Evolutionary conservation across 2,329 filamentous ascomycete species (phyloP), one percentile per base, ranked within the genome.

Genomic region (Botrytis fabae): DNA sequence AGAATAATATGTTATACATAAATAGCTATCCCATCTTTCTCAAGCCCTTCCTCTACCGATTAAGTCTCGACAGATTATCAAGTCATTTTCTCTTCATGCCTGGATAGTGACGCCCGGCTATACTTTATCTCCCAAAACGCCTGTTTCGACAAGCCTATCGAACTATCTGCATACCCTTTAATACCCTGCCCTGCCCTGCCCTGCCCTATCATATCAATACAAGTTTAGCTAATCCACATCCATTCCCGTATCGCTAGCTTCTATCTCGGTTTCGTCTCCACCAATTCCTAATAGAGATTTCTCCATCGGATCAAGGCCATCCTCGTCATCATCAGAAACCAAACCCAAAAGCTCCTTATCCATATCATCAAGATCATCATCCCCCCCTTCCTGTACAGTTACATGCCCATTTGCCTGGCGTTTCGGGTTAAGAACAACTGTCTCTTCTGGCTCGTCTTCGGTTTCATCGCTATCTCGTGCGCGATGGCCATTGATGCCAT

Each of bases 321-420:
- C 83, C 51, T 84, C 81, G 14, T 83, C 84, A 16, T 83, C 84
- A 6, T 84, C 85, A 66, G 81, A 84, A 2, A 82, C 86, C 51
- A 86, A 75, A 20, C 84, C 85, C 6, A 86, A 78, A 22, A 86
- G 79, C 70, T 88, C 87, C 77, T 87, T 85, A 25, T 89, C 85
- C 70, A 85, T 85, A 42, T 89, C 87, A 71, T 88, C 87, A 73
- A 89, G 83, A 63, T 85, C 85, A 59, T 88, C 85, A 12, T 82
- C 85, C 20, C 65, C 65, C 42, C 48, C 65, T 57, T 76, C 75
- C 7, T 75, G 74, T 35, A 71, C 71, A 59, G 63, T 61, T 54
- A 71, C 59, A 69, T 73, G 65, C 1, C 76, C 73, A 72, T 85
- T 83, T 59, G 84, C 82, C 80, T 83, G 83, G 76, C 75, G 73